Conservation (phyloP, 345 rosid species). For the Populus simonii region DNA sequence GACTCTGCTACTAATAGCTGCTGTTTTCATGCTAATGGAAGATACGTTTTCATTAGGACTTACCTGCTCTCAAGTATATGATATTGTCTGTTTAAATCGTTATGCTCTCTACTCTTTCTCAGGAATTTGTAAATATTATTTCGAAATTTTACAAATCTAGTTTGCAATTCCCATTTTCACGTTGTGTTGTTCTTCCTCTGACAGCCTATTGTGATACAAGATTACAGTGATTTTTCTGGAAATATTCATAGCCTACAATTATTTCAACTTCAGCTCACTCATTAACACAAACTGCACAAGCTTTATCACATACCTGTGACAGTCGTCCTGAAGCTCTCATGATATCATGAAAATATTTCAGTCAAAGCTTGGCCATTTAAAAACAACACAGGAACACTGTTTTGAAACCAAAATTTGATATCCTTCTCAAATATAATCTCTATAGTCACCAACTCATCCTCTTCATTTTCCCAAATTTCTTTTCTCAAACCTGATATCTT, state of each 20-base stretch:
- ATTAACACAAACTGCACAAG: no score
- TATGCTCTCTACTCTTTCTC: not conserved
- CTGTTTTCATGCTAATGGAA: not conserved
- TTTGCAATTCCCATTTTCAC: not conserved
- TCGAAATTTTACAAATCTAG: not conserved
- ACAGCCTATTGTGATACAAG: not conserved
- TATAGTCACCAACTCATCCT: no score
- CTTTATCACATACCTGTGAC: no score
- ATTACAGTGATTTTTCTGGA: not conserved
- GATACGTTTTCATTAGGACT: not conserved
- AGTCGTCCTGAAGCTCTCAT: no score
- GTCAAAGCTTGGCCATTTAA: no score
- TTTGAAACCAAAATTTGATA: no score
- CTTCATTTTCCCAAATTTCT: no score
- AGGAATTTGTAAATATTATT: slow-evolving; percentile 9
- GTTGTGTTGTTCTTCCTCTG: not conserved
- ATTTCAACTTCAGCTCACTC: no score
- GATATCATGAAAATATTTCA: no score
- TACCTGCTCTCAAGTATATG: not conserved
- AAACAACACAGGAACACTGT: no score
- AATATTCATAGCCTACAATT: not conserved
- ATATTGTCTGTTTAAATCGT: not conserved
- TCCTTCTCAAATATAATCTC: no score
- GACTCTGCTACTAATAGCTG: slow-evolving; percentile 1
- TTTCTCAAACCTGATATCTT: no score